Evolutionary conservation across 73 alveolate genomes (phyloP).

Genomic region (Paramecium tetraurelia): DNA sequence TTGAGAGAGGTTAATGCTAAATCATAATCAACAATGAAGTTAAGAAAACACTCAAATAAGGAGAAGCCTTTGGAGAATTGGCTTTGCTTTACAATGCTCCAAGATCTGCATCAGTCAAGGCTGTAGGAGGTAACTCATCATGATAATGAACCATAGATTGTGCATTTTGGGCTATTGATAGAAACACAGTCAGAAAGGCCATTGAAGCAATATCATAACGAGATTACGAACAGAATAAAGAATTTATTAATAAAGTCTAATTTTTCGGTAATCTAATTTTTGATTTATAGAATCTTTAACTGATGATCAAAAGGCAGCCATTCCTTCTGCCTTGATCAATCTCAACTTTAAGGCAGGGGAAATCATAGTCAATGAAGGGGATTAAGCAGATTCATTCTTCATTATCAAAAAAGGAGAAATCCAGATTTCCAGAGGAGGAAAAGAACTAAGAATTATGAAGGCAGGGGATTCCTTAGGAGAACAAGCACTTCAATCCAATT

Average conservation of each 20-base stretch:
- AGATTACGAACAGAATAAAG: constrained; percentile 58
- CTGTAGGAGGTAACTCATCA: constrained; percentile 49
- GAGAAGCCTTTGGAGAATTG: constrained; percentile 84
- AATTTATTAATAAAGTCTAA: constrained; percentile 38
- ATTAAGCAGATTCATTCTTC: constrained; percentile 69
- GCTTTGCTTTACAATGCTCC: constrained; percentile 77
- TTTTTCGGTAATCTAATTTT: not conserved
- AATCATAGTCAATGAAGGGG: constrained; percentile 63
- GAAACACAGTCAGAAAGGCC: constrained; percentile 76
- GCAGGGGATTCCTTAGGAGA: constrained; percentile 72
- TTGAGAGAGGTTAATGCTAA: constrained; percentile 77
- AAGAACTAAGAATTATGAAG: constrained; percentile 56
- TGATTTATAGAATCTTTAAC: constrained; percentile 23
- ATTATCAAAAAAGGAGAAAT: constrained; percentile 68
- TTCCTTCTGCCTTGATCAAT: constrained; percentile 52
- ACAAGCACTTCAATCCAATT: constrained; percentile 58
- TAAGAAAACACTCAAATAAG: constrained; percentile 55
- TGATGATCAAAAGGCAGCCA: constrained; percentile 45
- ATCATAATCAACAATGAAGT: constrained; percentile 68
- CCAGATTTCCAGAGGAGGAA: constrained; percentile 51
- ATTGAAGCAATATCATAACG: constrained; percentile 44
- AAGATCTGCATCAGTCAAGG: constrained; percentile 75
- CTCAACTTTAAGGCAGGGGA: constrained; percentile 56
- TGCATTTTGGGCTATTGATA: constrained; percentile 79
- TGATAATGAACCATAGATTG: constrained; percentile 31